These are phyloP conservation scores for Kwoniella newhampshirensis DNA, from an alignment of 768 basidiomycete species.

Conservation along the genomic window DNA sequence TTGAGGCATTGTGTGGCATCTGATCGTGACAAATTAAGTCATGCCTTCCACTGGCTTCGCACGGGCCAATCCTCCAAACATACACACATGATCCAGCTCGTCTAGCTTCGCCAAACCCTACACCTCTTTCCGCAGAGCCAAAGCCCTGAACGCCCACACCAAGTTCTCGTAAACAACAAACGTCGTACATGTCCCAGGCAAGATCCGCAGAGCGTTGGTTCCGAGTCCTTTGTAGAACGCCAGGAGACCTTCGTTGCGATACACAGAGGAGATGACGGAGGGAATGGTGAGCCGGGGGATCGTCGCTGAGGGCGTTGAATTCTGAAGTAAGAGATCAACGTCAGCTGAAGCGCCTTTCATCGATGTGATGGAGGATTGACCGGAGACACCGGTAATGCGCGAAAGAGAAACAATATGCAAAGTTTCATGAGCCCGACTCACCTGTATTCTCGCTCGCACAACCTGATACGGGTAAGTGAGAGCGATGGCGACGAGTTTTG, in stretches of 20 bases:
- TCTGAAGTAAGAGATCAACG: conserved; percentile 5
- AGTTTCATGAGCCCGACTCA: conserved; percentile 51
- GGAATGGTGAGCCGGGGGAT: conserved; percentile 59
- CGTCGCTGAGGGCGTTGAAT: conserved; percentile 13
- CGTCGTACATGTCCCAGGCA: conserved; percentile 96
- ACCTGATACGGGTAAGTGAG: conserved; percentile 98
- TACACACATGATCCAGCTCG: too few species aligned
- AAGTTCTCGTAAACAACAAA: conserved; percentile 84
- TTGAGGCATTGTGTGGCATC: too few species aligned
- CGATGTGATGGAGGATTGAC: not conserved
- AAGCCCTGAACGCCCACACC: conserved; percentile 49
- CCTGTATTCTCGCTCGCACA: conserved; percentile 88
- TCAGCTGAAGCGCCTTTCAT: not conserved
- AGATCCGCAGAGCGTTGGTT: conserved; percentile 87
- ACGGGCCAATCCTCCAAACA: too few species aligned
- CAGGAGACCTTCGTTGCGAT: conserved; percentile 70
- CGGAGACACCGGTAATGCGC: not conserved
- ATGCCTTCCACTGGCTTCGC: too few species aligned
- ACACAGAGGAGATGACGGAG: conserved; percentile 75
- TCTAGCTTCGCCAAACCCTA: not conserved
- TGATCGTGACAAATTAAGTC: too few species aligned
- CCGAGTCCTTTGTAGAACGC: conserved; percentile 96
- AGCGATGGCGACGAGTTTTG: conserved; percentile 78
- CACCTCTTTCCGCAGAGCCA: conserved; percentile 38
- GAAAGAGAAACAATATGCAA: not conserved